Evolutionary conservation across 140 eudicot species (phyloP).

Genomic region (Stevia rebaudiana): DNA sequence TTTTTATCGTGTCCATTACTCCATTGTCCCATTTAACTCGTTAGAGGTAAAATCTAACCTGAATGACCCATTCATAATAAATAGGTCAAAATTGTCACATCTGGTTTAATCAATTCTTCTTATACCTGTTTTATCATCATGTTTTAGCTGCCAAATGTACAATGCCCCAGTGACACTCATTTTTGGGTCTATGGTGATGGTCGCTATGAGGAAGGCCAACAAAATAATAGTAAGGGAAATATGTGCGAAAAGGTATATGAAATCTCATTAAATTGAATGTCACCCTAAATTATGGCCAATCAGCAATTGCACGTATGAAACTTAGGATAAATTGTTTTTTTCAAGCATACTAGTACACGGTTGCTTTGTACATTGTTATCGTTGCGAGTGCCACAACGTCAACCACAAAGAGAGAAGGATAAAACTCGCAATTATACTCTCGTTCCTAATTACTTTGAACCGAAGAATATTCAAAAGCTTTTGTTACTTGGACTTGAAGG

Average conservation of each 20-base stretch:
- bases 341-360: constrained; percentile 51
- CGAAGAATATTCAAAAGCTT: constrained; percentile 38
- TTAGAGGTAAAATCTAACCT: neutral
- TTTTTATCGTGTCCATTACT: no score
- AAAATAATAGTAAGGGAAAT: constrained; percentile 53
- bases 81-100: neutral
- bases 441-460: constrained; percentile 67
- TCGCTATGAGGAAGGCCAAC: constrained; percentile 50
- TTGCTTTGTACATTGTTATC: constrained; percentile 40
- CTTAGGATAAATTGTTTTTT: neutral
- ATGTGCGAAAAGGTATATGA: constrained; percentile 49
- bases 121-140: neutral
- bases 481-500: constrained; percentile 52
- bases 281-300: neutral
- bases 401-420: constrained; percentile 53
- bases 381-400: constrained; percentile 57
- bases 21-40: neutral
- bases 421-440: constrained; percentile 57
- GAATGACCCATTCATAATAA: neutral
- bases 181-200: constrained; percentile 58
- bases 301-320: neutral
- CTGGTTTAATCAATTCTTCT: neutral
- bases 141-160: constrained; percentile 48
- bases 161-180: constrained; percentile 46
- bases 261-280: neutral